phyloP scores from a whole-genome alignment of 2,329 filamentous ascomycete species.

The Bertia moriformis region DNA sequence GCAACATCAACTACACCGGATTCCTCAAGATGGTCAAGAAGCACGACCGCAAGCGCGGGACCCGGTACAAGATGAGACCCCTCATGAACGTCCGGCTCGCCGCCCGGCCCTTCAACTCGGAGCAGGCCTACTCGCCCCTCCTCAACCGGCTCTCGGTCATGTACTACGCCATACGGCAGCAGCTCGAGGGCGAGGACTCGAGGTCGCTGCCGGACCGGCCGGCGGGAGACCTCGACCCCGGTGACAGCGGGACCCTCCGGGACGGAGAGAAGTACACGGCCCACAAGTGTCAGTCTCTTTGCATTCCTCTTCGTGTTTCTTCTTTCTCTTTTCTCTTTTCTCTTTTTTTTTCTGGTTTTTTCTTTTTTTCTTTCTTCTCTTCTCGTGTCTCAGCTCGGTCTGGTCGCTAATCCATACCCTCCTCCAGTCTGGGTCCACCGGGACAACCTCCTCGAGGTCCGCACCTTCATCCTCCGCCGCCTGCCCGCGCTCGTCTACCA shows the following conservation, averaged over 20 bases:
- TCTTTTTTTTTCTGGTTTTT: too few relatives aligned
- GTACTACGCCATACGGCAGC: conserved; percentile 86
- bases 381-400: too few relatives aligned
- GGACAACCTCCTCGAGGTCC: conserved; percentile 91
- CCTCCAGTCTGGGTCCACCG: conserved; percentile 75
- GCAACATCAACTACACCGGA: conserved; percentile 90
- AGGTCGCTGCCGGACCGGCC: conserved; percentile 18
- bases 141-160: conserved; percentile 84
- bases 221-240: conserved; percentile 26
- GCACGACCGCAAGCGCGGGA: conserved; percentile 84
- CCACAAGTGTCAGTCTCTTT: conserved; percentile 63
- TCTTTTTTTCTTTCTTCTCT: too few relatives aligned
- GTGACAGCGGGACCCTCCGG: conserved; percentile 33
- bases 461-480: conserved; percentile 83
- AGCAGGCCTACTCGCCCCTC: conserved; percentile 73
- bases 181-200: conserved; percentile 53
- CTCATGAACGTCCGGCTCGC: conserved; percentile 81
- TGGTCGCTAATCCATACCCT: neutral
- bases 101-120: conserved; percentile 86
- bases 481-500: conserved; percentile 89
- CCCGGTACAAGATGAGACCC: conserved; percentile 74
- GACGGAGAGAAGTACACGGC: conserved; percentile 66
- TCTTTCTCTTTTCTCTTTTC: neutral
- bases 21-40: conserved; percentile 99
- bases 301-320: neutral